Base-by-base conservation (phyloP, 768 basidiomycete species). In the Podaxis carcinomalis region DNA sequence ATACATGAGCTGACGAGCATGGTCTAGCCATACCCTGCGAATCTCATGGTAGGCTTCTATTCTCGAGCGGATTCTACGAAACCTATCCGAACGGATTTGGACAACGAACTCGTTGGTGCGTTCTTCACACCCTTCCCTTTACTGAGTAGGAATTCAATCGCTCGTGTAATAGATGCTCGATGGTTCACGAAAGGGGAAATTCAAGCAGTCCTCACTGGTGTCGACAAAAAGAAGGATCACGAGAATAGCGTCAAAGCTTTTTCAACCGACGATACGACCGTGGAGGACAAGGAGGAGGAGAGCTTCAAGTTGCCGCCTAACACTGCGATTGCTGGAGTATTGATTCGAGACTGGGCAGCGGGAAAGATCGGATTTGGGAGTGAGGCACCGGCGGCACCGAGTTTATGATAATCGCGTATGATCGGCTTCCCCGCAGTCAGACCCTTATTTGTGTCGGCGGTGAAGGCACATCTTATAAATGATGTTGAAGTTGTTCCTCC, bases 71-170 rank as follows among this genome's bases (percentile, higher is more conserved):
- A 88, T 76, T 77, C 87, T 1, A 78, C 82, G 3, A 79, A 93
- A 68, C 82, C 84, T 5, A 89, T 98, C 61, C 84, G 93, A 14
- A 76, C 80, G 6, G 95, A 98, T 70, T 82, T 99, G 1, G 96
- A 98, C 69, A 96, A 96, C 66, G 96, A 99, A 75, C 83, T 99
- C n/a, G 87, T 88, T 68, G 93, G 94, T 90, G 62, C 53, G 83
- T 73, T n/a, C 14, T 21, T 19, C n/a, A 11, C 10, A 9, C 23
- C 23, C 6, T 11, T 25, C 49, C 44, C 65, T 47, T 10, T 19
- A 47, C 32, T 49, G 28, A 19, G 23, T 35, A 27, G 21, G 23
- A 10, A 21, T 39, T 5, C n/a, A 27, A 25, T 36, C 13, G 54
- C 40, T 36, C n/a, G 27, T 19, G n/a, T 32, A 57, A 11, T 68